Evolutionary conservation across 768 basidiomycete species (phyloP), one percentile per base, ranked within the genome.

Genomic region (Hemileccinum impolitum): DNA sequence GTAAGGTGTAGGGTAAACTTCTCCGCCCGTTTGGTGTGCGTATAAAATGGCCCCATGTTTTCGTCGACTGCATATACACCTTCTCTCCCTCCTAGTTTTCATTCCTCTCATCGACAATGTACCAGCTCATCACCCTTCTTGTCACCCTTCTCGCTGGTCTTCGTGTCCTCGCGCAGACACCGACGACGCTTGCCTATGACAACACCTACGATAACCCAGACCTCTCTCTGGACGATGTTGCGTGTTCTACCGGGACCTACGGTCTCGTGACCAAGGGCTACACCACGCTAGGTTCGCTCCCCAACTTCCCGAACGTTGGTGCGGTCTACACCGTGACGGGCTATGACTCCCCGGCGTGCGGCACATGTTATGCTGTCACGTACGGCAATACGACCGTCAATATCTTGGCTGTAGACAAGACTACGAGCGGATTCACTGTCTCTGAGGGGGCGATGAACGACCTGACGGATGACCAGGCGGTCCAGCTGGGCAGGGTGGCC

Each of bases 181-280:
- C 3, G 4, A 26, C 52, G 35, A 62, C 67, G 5, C 67, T n/a
- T n/a, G n/a, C n/a, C n/a, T n/a, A n/a, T 39, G 74, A 76, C 60
- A 38, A 31, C 25, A 61, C 47, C 7, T 75, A 75, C 50, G 74
- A 71, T 53, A 57, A 66, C 41, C 18, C 25, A 4, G 1, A 1
- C 42, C 60, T 61, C 42, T 56, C 65, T 34, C 66, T 74, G 39
- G 10, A 38, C 45, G 41, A 48, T 0, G 66, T 74, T 12, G 64
- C 72, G 4, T 75, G 74, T 55, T 75, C 74, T 12, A 50, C 64
- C 42, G 74, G 73, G 2, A 0, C 54, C 13, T 61, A 75, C 50
- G 74, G 73, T 19, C 59, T 75, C 8, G 45, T 62, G 52, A 57
- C 52, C 31, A 67, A 66, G 47, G 50, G 58, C 47, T 73, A 64